These are phyloP conservation scores for Pistacia integerrima DNA, from an alignment of 345 rosid genomes.

Conservation along the genomic window DNA sequence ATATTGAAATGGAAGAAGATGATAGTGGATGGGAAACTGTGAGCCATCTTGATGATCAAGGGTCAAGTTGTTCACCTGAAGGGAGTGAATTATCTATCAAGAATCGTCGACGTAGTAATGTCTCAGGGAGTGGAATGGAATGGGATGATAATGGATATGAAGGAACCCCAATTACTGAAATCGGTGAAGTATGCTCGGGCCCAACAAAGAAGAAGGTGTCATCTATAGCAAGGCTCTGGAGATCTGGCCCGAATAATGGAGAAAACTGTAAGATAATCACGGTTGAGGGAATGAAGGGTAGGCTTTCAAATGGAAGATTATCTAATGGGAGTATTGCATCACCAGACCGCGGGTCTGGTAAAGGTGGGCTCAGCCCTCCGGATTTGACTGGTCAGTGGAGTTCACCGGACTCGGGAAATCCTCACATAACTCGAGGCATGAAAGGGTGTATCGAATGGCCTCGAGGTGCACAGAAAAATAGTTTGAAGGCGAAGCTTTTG, in stretches of 20 bases:
- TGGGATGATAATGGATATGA: conserved; percentile 57
- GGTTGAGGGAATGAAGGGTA: conserved; percentile 63
- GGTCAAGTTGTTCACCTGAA: conserved; percentile 71
- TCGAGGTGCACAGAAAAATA: conserved; percentile 70
- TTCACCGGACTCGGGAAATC: conserved; percentile 72
- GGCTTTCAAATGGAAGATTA: conserved; percentile 74
- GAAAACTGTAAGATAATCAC: conserved; percentile 70
- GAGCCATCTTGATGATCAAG: conserved; percentile 83
- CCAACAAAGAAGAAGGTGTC: conserved; percentile 65
- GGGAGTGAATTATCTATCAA: conserved; percentile 56
- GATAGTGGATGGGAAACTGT: conserved; percentile 99
- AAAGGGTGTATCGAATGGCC: conserved; percentile 99
- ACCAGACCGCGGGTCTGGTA: conserved; percentile 64
- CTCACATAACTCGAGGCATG: conserved; percentile 74
- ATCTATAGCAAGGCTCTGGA: conserved; percentile 82
- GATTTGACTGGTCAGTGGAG: conserved; percentile 79
- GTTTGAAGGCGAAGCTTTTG: conserved; percentile 88
- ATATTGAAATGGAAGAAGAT: conserved; percentile 69
- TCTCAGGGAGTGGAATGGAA: conserved; percentile 57
- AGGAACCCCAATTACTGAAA: conserved; percentile 59
- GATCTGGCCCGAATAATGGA: conserved; percentile 55
- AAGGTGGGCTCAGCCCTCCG: conserved; percentile 60
- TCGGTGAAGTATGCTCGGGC: conserved; percentile 60
- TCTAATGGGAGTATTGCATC: conserved; percentile 58
- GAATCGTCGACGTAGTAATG: conserved; percentile 46